Base-by-base conservation (phyloP, 352 stramenopile genomes). In the Phytophthora meadii region DNA sequence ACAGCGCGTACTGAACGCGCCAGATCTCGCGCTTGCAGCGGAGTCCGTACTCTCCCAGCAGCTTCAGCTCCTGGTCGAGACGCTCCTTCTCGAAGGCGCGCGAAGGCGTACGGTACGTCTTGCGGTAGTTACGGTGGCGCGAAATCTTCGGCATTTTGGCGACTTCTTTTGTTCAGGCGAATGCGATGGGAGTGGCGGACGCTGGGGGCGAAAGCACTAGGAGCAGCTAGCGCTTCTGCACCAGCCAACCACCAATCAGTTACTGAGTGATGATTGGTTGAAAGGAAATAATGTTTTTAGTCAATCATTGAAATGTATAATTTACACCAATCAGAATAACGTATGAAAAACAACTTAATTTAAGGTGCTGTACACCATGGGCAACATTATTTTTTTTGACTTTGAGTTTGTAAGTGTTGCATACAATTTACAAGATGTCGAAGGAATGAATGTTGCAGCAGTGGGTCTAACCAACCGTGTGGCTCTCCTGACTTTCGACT, bases 21-120 rank as follows among this genome's bases (percentile, higher is more conserved):
- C 98, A 99, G 82, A 99, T 99, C 82, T 99, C 98, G 71, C 97
- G 96, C 94, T 99, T 99, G 94, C 97, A 99, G 72, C 98, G 92
- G 24, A 99, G 94, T 52, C 98, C 98, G 80, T 99, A 99, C 88
- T 99, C 97, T 78, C 98, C 98, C 42, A 98, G 94, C 47, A 99
- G 89, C 90, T 99, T 99, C 53, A 99, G 90, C 86, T 99, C 98
- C 77, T 98, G 97, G 89, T 99, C 97, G 55, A 99, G 93, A 87
- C 97, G 96, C 79, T 99, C 98, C 93, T 99, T 99, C 84, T 99
- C 98, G 91, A 98, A 99, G 44, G 98, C 94, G 81, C 98, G 97
- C 81, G 97, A 94, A 40, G 98, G 97, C 75, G 98, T 99, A 80
- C 97, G 98, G 93, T 98, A 99, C 44, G 97, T 99, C 89, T 99